Evolutionary conservation across 225 moss, liverwort and hornwort species (phyloP), one percentile per base, ranked within the genome.

Genomic region (Takakia lepidozioides): DNA sequence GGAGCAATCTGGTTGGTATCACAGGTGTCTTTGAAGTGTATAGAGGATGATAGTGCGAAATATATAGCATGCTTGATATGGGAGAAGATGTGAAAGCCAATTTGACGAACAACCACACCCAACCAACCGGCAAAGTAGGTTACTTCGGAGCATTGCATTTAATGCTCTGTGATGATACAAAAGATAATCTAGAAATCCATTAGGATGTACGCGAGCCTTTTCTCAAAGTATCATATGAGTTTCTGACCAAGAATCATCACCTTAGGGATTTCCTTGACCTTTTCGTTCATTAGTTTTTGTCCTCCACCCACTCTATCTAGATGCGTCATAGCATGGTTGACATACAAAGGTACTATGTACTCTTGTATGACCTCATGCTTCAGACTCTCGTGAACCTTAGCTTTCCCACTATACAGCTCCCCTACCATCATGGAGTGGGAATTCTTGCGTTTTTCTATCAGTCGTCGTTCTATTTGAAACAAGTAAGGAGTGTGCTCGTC

Each of bases 1-100:
- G 41, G 54, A 54, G 17, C 54, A 41, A 8, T 54, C 42, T 21
- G 54, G 54, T 2, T 54, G 54, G 54, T 54, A 54, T 27, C 54
- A 26, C 2, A 25, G 19, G 41, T 54, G 11, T 54, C 54, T 0
- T 54, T 54, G 26, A 54, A 54, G 27, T 54, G 54, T 41, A 24
- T 16, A 2, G 41, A 16, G n/a, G 25, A 25, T 18, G 42, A 43
- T 25, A 27, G 10, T 1, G 27, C 54, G 40, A 28, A 5, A 2
- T 8, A 19, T 54, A 42, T 8, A 41, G 28, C 26, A 28, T 54
- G 25, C 8, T 19, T 0, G 41, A 41, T 26, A 27, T 40, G 39
- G 54, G 41, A 9, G 54, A 54, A 28, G 42, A 19, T 2, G 54
- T 54, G 26, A 42, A 19, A 11, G 20, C 26, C 5, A 28, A 18